These are phyloP conservation scores for Stenocarpella maydis DNA, from an alignment of 2,329 filamentous ascomycete genomes.

Conservation along the genomic window DNA sequence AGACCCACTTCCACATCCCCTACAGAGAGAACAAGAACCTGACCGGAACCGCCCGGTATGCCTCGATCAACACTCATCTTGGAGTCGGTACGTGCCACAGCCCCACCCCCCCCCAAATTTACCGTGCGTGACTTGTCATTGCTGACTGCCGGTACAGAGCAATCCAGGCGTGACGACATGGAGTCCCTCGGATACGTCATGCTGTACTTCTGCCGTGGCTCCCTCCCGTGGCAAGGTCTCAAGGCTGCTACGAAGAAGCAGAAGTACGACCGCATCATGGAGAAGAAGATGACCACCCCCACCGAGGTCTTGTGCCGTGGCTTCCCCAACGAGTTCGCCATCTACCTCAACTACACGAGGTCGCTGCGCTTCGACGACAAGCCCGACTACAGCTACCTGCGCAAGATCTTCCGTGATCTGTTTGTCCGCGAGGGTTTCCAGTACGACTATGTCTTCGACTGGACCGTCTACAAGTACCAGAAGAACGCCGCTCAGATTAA, in stretches of 20 bases:
- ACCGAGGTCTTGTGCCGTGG: constrained; percentile 98
- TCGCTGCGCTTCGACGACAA: constrained; percentile 99
- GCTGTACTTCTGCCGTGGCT: constrained; percentile 99
- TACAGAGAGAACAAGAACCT: constrained; percentile 99
- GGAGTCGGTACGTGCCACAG: constrained; percentile 75
- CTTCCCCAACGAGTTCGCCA: constrained; percentile 99
- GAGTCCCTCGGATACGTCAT: constrained; percentile 99
- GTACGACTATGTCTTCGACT: constrained; percentile 99
- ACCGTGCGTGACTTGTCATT: not conserved
- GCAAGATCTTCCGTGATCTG: constrained; percentile 99
- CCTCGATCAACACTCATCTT: constrained; percentile 97
- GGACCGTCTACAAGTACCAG: constrained; percentile 99
- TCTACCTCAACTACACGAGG: constrained; percentile 99
- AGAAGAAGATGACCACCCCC: constrained; percentile 99
- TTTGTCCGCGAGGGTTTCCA: constrained; percentile 99
- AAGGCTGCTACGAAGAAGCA: constrained; percentile 99
- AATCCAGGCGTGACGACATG: constrained; percentile 99
- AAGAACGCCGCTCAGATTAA: constrained; percentile 97
- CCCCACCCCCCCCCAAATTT: not conserved
- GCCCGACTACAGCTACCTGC: constrained; percentile 98
- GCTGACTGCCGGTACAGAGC: constrained; percentile 68
- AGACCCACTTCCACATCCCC: constrained; percentile 99
- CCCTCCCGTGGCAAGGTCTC: constrained; percentile 96
- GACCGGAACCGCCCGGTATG: constrained; percentile 97
- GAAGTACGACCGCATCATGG: constrained; percentile 99